Base-by-base conservation (phyloP, 768 basidiomycete genomes). In the Suillus ampliporus region DNA sequence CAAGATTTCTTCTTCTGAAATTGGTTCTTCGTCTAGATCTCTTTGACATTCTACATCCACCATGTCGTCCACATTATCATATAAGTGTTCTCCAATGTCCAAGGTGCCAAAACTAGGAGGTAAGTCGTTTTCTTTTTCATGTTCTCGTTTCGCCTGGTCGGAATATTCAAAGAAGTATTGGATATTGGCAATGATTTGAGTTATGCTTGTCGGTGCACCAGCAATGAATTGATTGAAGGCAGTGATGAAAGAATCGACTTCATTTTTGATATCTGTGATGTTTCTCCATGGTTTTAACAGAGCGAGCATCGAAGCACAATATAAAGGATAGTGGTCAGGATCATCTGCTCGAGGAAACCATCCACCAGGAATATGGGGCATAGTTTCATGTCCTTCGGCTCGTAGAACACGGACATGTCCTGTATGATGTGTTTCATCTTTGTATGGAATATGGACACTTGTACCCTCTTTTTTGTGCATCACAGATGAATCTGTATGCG, bases 211-310 rank as follows among this genome's bases (percentile, higher is more conserved):
- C n/a, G n/a, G n/a, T n/a, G n/a, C n/a, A n/a, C n/a, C n/a, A n/a
- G n/a, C n/a, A n/a, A n/a, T n/a, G n/a, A n/a, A n/a, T n/a, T n/a
- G n/a, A n/a, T n/a, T n/a, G n/a, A n/a, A n/a, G n/a, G n/a, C n/a
- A n/a, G n/a, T n/a, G n/a, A n/a, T n/a, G n/a, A n/a, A n/a, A n/a
- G n/a, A n/a, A n/a, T n/a, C n/a, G n/a, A n/a, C n/a, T n/a, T n/a
- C 17, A 43, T 41, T 19, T 19, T 41, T 41, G 17, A 41, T 41
- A 6, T 48, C 44, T 11, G 5, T 5, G 0, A 76, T 17, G 0
- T 52, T 3, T 10, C 66, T 34, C 80, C 80, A 81, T 10, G 78
- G 80, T 43, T 71, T 74, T 13, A 81, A 60, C 5, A 80, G 67
- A 35, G 74, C 52, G 0, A 81, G 64, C 63, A 79, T 76, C 0